Evolutionary conservation across 1,284 basidiomycete genomes (phyloP), one percentile per base, ranked within the genome.

Genomic region (Cryptococcus amylolentus): DNA sequence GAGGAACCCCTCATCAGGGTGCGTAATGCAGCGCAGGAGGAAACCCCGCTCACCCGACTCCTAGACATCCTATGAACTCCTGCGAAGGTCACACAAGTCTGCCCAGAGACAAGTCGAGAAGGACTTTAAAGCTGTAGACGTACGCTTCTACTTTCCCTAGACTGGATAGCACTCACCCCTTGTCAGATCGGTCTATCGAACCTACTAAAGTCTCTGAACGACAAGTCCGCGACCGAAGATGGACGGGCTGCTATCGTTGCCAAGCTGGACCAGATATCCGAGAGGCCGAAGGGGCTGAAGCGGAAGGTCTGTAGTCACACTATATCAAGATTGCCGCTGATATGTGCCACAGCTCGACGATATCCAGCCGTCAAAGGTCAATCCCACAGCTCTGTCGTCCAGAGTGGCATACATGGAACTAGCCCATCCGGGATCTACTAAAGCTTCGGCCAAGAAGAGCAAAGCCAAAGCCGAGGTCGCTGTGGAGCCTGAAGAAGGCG

Each of bases 21-120:
- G 53, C 47, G 14, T 13, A 10, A 13, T 5, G 45, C 16, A 45
- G 35, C 10, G 13, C n/a, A 23, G 20, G 35, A 20, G 31, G 16
- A 26, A 35, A 16, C 42, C 58, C 63, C 37, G 61, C 16, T 20
- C 49, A 31, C 44, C 38, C 40, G 12, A 39, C 9, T 5, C 9
- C 16, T 48, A 79, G 77, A 77, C 77, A 8, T 76, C 77, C 1
- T 77, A 73, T 49, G 77, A 79, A 63, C 70, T 79, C 1, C 68
- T 78, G 26, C 59, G 75, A n/a, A 57, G 77, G 31, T 69, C 69
- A 6, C 77, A 78, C 54, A 63, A 75, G 5, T 64, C 72, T 5
- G 76, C 77, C 2, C 77, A 79, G 56, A 58, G 77, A 31, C 70
- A 75, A 51, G 76, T 79, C 20, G 77, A 79, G 64, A 76, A 72